Evolutionary conservation across 306 rosid genomes (phyloP).

Genomic region (Quercus gilva): DNA sequence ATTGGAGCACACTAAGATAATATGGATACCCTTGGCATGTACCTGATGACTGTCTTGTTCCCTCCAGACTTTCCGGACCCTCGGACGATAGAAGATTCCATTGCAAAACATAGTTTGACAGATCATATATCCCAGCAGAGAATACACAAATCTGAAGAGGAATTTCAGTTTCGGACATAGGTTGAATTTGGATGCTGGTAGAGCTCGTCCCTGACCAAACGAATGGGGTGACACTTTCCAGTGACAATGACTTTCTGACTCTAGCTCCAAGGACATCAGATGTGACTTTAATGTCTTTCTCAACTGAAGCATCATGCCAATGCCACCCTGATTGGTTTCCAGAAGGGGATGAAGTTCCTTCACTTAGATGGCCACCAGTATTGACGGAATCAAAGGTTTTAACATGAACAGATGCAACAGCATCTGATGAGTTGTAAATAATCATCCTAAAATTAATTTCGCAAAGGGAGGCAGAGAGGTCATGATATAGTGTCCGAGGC

Average conservation of each 20-base stretch:
- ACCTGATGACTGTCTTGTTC: conserved; percentile 44
- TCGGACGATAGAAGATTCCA: conserved; percentile 57
- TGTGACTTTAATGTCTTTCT: conserved; percentile 54
- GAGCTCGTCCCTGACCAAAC: conserved; percentile 94
- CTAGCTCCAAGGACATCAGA: conserved; percentile 45
- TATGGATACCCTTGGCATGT: conserved; percentile 80
- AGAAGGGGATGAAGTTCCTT: conserved; percentile 27
- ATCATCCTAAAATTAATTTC: conserved; percentile 76
- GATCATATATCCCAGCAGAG: conserved; percentile 79
- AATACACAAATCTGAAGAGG: conserved; percentile 87
- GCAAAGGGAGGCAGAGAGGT: conserved; percentile 67
- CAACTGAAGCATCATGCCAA: conserved; percentile 70
- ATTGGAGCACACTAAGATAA: conserved; percentile 75
- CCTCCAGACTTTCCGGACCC: conserved; percentile 31
- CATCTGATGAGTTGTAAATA: conserved; percentile 63
- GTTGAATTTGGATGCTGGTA: conserved; percentile 54
- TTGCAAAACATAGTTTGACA: conserved; percentile 71
- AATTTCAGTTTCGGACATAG: conserved; percentile 57
- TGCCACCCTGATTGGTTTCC: conserved; percentile 84
- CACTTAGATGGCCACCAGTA: conserved; percentile 24
- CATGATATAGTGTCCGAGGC: conserved; percentile 66
- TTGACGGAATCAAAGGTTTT: conserved; percentile 47
- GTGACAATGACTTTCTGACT: conserved; percentile 35
- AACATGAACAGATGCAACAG: conserved; percentile 51
- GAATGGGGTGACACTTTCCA: conserved; percentile 59